Base-by-base conservation (phyloP, 2,329 filamentous ascomycete genomes). In the Aureobasidium sp. region DNA sequence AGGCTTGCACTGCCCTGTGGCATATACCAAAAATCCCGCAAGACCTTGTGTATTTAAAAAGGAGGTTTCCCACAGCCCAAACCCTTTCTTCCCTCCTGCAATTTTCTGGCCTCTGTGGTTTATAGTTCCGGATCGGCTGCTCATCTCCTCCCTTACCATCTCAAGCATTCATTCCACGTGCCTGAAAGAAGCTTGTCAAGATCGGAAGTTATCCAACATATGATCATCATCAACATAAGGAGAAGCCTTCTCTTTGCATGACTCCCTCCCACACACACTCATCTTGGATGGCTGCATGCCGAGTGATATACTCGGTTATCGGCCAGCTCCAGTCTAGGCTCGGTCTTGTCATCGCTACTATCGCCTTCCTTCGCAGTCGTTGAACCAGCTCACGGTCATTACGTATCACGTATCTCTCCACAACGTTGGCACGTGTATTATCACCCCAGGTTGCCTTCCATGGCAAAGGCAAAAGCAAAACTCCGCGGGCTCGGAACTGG, bases 1-100 rank as follows among this genome's bases (percentile, higher is more conserved):
- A 58, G 42, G 5, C 17, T 26, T 60, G 57, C 57, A 60, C 57
- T 46, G 57, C 57, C 46, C 34, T 51, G 57, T 46, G 55, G 55
- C 42, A 59, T 51, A 46, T 60, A 46, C 12, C 55, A 29, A 47
- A 58, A 58, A 48, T 58, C 29, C 32, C 55, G 29, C 55, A 58
- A 36, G 34, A 32, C 42, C 27, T 32, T 58, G 32, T 4, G 48
- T 48, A 58, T 39, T 47, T 47, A 42, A 58, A 23, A 34, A 48
- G 20, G 55, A 47, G 13, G 15, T 48, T 5, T 39, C 20, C 41
- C 55, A 15, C 55, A n/a, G 27, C 42, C 29, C 29, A 20, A 44
- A 12, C 9, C 12, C 10, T 46, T 57, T 23, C 39, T 23, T 17
- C 17, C n/a, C 12, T 36, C 36, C n/a, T 57, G 53, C 53, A n/a